A percentile compares a stretch with the other conserved stretches of the same genome.
phyloP scores from a whole-genome alignment of 768 basidiomycete species.

The Phaffia tasmanica region DNA sequence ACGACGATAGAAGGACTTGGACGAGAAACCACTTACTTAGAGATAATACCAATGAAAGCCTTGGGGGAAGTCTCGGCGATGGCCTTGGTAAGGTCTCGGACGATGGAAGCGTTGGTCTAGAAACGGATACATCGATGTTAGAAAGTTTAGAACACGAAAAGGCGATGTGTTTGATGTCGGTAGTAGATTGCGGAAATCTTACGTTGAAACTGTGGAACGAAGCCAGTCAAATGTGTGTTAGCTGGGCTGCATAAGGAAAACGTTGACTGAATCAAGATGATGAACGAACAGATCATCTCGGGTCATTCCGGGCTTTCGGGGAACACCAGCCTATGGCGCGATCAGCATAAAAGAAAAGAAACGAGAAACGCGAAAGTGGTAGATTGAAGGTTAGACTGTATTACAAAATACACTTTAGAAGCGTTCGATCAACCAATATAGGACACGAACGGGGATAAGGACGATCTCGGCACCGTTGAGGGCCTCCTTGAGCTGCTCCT shows the following conservation, averaged over 20 bases:
- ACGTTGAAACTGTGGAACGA: neutral
- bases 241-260: neutral
- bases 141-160: neutral
- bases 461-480: constrained; percentile 79
- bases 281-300: constrained; percentile 94
- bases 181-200: neutral
- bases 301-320: constrained; percentile 56
- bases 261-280: constrained; percentile 25
- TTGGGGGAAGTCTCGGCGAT: constrained; percentile 75
- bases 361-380: too few species aligned
- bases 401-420: too few species aligned
- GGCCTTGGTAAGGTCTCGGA: constrained; percentile 80
- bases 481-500: constrained; percentile 53
- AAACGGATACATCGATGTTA: constrained; percentile 7
- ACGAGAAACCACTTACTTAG: constrained; percentile 45
- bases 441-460: constrained; percentile 59
- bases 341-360: too few species aligned
- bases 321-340: constrained; percentile 54
- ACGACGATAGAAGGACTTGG: too few species aligned
- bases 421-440: too few species aligned
- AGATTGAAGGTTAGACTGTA: too few species aligned
- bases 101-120: constrained; percentile 96
- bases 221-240: neutral
- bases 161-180: too few species aligned
- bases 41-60: constrained; percentile 89